phyloP scores from a whole-genome alignment of 495 filamentous ascomycete species.

The Haplographium delicatum region DNA sequence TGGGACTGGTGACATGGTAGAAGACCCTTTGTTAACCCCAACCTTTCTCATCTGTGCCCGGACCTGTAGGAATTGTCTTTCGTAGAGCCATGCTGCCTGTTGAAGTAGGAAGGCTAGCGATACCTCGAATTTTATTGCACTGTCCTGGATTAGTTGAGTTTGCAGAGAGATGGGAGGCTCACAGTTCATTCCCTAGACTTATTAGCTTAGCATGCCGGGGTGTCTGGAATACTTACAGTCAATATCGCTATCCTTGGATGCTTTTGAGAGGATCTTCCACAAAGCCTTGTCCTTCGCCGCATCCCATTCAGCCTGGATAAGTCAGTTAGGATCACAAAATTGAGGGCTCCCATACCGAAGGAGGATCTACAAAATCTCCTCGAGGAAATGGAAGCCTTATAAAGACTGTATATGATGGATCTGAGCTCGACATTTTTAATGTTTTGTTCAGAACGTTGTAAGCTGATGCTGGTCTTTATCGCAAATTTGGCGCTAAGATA shows the following conservation, averaged over 20 bases:
- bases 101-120: conserved; percentile 85
- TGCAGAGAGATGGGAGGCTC: conserved; percentile 26
- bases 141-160: conserved; percentile 26
- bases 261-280: conserved; percentile 83
- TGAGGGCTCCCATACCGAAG: conserved; percentile 51
- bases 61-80: conserved; percentile 82
- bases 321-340: conserved; percentile 8
- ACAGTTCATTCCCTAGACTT: conserved; percentile 73
- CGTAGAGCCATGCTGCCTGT: conserved; percentile 92
- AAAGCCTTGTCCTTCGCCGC: conserved; percentile 76
- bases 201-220: conserved; percentile 9
- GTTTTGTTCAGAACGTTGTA: neutral
- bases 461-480: conserved; percentile 13
- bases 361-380: conserved; percentile 84
- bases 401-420: conserved; percentile 65
- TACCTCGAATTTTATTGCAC: conserved; percentile 63
- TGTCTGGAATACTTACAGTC: conserved; percentile 59
- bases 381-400: conserved; percentile 84
- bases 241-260: conserved; percentile 66
- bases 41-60: conserved; percentile 85
- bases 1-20: conserved; percentile 46
- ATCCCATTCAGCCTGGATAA: conserved; percentile 50
- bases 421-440: conserved; percentile 22
- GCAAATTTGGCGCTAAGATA: conserved; percentile 19
- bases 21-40: conserved; percentile 39